Conservation (phyloP, 768 basidiomycete genomes). For the Gloeophyllum trabeum region DNA sequence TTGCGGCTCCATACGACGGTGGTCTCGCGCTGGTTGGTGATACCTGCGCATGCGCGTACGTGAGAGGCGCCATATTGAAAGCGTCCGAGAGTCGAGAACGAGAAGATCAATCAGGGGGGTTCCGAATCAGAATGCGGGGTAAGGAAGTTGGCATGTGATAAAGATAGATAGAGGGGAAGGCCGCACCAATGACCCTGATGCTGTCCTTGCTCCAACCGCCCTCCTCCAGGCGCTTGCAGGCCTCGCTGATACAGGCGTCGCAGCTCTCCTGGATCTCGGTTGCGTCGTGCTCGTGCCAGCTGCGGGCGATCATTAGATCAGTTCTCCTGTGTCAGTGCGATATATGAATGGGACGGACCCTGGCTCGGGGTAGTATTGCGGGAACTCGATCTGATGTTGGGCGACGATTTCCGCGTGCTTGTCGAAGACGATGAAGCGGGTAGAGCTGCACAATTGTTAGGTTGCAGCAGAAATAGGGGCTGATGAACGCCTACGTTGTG, state of each 20-base stretch:
- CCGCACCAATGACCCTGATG: slow-evolving; percentile 87
- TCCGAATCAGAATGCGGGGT: too few relatives aligned
- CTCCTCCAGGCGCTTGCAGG: slow-evolving; percentile 58
- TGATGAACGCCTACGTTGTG: slow-evolving; percentile 58
- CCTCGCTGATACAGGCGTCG: slow-evolving; percentile 63
- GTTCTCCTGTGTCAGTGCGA: not conserved
- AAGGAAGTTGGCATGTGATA: too few relatives aligned
- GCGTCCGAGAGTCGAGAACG: too few relatives aligned
- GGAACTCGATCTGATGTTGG: slow-evolving; percentile 86
- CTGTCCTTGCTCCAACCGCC: slow-evolving; percentile 71
- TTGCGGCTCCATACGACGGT: slow-evolving; percentile 85
- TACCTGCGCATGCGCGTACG: slow-evolving; percentile 33
- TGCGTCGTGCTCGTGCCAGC: slow-evolving; percentile 96
- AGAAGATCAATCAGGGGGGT: too few relatives aligned
- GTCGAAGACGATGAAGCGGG: slow-evolving; percentile 89
- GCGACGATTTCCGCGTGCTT: slow-evolving; percentile 78
- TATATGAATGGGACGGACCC: slow-evolving; percentile 31
- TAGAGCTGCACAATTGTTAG: slow-evolving; percentile 41
- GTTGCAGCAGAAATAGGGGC: not conserved
- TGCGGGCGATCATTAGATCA: slow-evolving; percentile 14
- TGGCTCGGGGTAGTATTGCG: slow-evolving; percentile 86
- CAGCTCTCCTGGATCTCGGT: slow-evolving; percentile 69
- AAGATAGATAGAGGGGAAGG: slow-evolving; percentile 6
- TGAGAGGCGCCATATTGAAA: not conserved
- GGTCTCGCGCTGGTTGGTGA: slow-evolving; percentile 97